Evolutionary conservation across 805 yeast species (phyloP), one percentile per base, ranked within the genome.

Genomic region (Zygotorulaspora florentina): DNA sequence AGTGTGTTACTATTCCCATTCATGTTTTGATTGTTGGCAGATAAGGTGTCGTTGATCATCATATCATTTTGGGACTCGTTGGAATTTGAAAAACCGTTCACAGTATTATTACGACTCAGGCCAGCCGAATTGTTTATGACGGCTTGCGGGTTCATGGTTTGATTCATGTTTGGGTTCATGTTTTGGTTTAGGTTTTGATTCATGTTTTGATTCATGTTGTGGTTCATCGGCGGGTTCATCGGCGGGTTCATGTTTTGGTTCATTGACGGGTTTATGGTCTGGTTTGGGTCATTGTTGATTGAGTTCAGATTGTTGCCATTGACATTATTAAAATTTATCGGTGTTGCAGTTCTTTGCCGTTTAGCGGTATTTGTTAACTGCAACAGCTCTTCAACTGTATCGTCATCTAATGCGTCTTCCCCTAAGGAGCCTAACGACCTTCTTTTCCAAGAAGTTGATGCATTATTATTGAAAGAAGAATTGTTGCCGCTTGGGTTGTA

Each of bases 341-440:
- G 52, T 18, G 54, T 48, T 17, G 45, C 50, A 15, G 49, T 46
- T 23, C 54, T 51, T 37, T 50, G 55, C 35, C 51, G 48, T 36
- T 59, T 59, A 17, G 46, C 52, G 5, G 54, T 42, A 36, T 55
- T 52, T 20, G 66, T 59, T 20, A 63, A 47, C 41, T 61, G 66
- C 38, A 62, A 34, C 6, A 62, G 53, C 44, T 63, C 66, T 39
- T 60, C 63, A 2, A 62, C 64, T 1, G 64, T 56, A 9, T 50
- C 62, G 34, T 61, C 60, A 37, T 59, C 64, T 12, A 61, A 47
- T 4, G 53, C 54, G 30, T 58, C 58, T 2, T 54, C 54, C 29
- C 57, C 64, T 13, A 56, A 41, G 6, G 58, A 51, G 20, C 64
- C 62, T 12, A 60, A 26, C 8, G 64, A 58, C 40, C 59, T 52